Evolutionary conservation across 164 flowering plant species (phyloP).

Genomic region (Brasenia schreberi): DNA sequence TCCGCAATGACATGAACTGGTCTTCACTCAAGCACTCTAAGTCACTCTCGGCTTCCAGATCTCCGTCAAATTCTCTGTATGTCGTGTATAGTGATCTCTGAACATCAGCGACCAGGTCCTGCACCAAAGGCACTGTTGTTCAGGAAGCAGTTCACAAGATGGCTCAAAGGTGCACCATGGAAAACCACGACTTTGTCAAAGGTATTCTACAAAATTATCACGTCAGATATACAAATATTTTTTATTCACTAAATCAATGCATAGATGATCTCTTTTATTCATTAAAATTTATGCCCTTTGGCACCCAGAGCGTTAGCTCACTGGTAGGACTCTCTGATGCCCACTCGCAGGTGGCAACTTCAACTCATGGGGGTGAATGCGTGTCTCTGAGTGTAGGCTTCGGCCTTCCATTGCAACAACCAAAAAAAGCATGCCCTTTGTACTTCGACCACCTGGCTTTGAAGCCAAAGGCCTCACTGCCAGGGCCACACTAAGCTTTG

Average conservation of each 20-base stretch:
- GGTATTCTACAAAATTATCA: neutral
- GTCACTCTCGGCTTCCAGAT: constrained; percentile 58
- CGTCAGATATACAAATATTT: neutral
- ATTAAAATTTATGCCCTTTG: neutral
- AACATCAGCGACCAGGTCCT: constrained; percentile 61
- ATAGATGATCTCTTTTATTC: neutral
- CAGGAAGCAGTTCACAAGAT: neutral
- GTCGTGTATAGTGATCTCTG: constrained; percentile 15
- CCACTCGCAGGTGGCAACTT: no score
- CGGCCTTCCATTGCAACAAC: no score
- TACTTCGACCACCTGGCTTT: no score
- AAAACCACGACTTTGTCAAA: no score
- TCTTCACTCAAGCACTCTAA: constrained; percentile 58
- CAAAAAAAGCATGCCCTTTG: no score
- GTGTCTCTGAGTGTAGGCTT: no score
- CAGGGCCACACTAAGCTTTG: neutral
- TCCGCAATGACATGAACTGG: constrained; percentile 67
- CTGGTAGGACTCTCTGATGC: no score
- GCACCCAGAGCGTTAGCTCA: no score
- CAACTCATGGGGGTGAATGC: no score
- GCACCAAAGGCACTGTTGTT: neutral
- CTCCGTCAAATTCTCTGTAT: constrained; percentile 51
- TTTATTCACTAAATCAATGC: neutral
- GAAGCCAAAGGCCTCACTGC: neutral
- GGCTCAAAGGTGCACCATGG: neutral